Evolutionary conservation across 192 early-diverging fungal species (phyloP), one percentile per base, ranked within the genome.

Genomic region (Backusella mclennaniae): DNA sequence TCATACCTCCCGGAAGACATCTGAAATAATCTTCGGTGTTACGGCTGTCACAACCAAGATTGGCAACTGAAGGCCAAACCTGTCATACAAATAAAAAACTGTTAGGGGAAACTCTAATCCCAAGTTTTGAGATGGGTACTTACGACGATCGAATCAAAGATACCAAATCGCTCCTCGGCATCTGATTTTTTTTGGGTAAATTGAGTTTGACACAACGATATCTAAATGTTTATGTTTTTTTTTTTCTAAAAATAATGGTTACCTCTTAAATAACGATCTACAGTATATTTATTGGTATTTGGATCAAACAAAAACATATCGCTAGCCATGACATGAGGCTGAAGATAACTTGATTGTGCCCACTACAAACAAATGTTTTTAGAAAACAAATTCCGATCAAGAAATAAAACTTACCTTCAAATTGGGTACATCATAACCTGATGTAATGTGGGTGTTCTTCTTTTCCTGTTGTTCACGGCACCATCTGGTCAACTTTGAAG

Each of bases 31-130:
- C 75, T 39, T 76, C 75, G 33, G 75, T 67, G 21, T 76, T 76
- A 70, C 75, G 75, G 69, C 75, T 76, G 31, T 76, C 75, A 38
- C 75, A 76, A n/a, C 75, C 75, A 29, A 76, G n/a, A 49, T 76
- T 76, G 31, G 75, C 52, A 15, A 76, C 49, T 21, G 46, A 31
- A 53, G 75, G 75, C 75, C 75, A 76, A 70, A 76, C 23, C 75
- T 75, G 66, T 26, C 9, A 63, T 63, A 63, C 53, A 59, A 59
- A 59, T 19, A 59, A 69, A 69, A 7, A n/a, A 19, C 7, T 36
- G 67, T 35, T 35, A 46, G n/a, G 12, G n/a, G 9, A 31, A 49
- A 8, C 15, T 19, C 15, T 7, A 63, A 14, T 17, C 2, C 11
- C 26, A 63, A 63, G 3, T 26, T 12, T 33, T 21, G n/a, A 35